Conservation (phyloP, 257 asterid species). For the Solanum pennellii region DNA sequence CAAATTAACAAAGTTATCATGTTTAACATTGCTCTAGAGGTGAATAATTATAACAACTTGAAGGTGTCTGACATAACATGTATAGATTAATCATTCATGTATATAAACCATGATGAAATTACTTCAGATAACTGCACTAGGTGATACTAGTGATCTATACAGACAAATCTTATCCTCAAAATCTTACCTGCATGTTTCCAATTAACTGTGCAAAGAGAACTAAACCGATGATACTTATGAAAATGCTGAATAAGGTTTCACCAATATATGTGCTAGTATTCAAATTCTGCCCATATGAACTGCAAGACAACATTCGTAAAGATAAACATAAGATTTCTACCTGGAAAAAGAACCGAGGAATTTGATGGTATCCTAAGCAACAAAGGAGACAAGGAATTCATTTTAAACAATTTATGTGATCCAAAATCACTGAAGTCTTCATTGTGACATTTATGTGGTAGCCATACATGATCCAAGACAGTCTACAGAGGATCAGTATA, state of each 20-base stretch:
- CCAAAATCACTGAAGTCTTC: background rate
- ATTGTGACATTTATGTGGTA: background rate
- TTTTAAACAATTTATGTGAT: background rate
- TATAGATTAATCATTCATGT: background rate
- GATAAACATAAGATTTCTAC: conserved; percentile 2
- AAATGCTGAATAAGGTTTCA: conserved; percentile 68
- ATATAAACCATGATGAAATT: background rate
- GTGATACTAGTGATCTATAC: background rate
- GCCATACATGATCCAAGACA: background rate
- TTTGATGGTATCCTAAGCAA: background rate
- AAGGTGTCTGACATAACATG: background rate
- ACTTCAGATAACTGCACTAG: background rate
- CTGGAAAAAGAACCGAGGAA: background rate
- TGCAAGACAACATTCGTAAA: conserved; percentile 18
- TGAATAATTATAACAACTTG: background rate
- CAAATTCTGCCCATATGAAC: conserved; percentile 90
- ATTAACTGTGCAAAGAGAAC: conserved; percentile 78
- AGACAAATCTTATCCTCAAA: background rate
- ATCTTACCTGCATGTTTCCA: conserved; percentile 87
- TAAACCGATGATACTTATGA: conserved; percentile 63
- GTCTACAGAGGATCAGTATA: background rate
- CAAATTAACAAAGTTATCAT: background rate
- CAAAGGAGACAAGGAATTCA: background rate
- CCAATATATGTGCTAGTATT: conserved; percentile 83
- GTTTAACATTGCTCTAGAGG: background rate